Conservation (phyloP, 495 filamentous ascomycete species). For the Lindgomyces ingoldianus region DNA sequence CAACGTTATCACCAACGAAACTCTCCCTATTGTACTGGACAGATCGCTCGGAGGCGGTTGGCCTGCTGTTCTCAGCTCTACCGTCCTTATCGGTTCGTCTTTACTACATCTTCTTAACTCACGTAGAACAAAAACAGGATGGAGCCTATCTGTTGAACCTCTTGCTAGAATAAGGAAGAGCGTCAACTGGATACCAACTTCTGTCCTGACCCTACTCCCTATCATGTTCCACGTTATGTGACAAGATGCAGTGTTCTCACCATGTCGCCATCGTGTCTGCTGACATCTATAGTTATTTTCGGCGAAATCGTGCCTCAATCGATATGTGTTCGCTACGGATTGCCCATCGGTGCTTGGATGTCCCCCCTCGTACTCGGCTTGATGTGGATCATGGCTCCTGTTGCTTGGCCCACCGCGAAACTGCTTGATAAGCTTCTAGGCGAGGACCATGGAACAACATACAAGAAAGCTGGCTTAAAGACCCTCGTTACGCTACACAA, state of each 20-base stretch:
- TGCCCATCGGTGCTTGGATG: slow-evolving; percentile 96
- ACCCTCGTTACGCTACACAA: slow-evolving; percentile 91
- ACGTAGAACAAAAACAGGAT: too few species aligned
- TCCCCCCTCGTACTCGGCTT: slow-evolving; percentile 81
- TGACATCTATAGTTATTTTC: slow-evolving; percentile 76
- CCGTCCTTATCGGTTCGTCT: slow-evolving; percentile 80
- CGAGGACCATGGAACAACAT: slow-evolving; percentile 89
- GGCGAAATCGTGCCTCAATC: slow-evolving; percentile 95
- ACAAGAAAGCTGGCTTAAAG: slow-evolving; percentile 92
- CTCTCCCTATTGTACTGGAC: slow-evolving; percentile 91
- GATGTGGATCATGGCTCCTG: slow-evolving; percentile 86
- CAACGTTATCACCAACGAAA: slow-evolving; percentile 98
- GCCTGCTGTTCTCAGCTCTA: slow-evolving; percentile 90
- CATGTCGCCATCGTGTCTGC: slow-evolving; percentile 35
- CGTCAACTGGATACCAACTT: too few species aligned
- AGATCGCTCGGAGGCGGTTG: slow-evolving; percentile 91
- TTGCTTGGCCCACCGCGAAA: slow-evolving; percentile 89
- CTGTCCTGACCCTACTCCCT: too few species aligned
- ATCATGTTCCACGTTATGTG: too few species aligned
- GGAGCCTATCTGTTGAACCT: too few species aligned
- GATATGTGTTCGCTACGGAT: slow-evolving; percentile 91
- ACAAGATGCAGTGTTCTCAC: too few species aligned
- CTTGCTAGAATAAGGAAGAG: too few species aligned
- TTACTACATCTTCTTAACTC: background rate
- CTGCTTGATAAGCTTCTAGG: slow-evolving; percentile 85